A percentile compares a stretch with the other conserved stretches of the same genome.
phyloP scores from a whole-genome alignment of 2,329 filamentous ascomycete genomes.

The Botrytis medusae region DNA sequence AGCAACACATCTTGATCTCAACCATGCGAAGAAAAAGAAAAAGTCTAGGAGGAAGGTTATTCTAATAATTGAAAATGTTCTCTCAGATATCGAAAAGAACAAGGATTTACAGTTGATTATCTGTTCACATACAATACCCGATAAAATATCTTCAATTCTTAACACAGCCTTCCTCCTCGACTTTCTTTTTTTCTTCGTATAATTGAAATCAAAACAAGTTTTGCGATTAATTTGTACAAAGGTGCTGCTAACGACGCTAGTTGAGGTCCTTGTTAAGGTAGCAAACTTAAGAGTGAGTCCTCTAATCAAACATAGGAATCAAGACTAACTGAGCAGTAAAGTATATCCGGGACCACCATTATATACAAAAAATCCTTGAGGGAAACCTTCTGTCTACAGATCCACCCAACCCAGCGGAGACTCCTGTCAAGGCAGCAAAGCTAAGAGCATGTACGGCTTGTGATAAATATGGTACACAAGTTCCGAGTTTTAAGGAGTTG shows the following conservation, averaged over 20 bases:
- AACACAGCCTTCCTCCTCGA: not conserved
- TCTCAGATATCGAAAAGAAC: not conserved
- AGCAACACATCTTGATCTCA: not conserved
- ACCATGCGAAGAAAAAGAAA: not conserved
- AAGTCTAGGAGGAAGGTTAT: not conserved
- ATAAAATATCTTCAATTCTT: not conserved
- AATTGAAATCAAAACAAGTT: not conserved
- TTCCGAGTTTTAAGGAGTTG: not conserved
- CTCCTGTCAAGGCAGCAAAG: not conserved
- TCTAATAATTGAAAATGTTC: not conserved
- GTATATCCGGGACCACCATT: not conserved
- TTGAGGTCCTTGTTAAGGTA: not conserved
- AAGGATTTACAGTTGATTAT: not conserved
- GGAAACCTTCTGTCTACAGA: not conserved
- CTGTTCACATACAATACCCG: not conserved
- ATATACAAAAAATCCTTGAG: not conserved
- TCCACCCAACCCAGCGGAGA: not conserved
- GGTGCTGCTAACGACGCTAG: not conserved
- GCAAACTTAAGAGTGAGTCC: not conserved
- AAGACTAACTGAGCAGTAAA: not conserved
- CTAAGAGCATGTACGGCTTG: not conserved
- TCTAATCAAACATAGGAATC: not conserved
- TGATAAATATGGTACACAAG: not conserved
- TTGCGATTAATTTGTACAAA: not conserved
- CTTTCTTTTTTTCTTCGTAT: not conserved